These are phyloP conservation scores for Crucibulum laeve DNA, from an alignment of 768 basidiomycete species.

Conservation along the genomic window DNA sequence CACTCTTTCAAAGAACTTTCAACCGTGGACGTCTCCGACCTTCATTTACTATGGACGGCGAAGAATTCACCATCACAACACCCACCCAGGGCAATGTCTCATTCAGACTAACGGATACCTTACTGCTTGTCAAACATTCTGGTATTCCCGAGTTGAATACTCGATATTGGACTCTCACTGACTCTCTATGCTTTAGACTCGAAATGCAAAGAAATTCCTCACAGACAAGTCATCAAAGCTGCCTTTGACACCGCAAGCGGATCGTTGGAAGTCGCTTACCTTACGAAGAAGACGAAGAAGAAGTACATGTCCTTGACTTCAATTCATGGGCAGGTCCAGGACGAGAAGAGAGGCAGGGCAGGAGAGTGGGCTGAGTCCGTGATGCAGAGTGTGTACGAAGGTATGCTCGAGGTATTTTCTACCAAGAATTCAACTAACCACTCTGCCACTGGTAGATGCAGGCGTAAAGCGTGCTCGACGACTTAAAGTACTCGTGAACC, in stretches of 20 bases:
- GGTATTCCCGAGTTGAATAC: no score
- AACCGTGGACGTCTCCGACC: no score
- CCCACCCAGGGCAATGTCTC: no score
- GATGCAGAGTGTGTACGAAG: constrained; percentile 58
- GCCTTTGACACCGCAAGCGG: constrained; percentile 26
- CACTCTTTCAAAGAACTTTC: no score
- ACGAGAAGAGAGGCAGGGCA: constrained; percentile 26
- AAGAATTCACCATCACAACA: no score
- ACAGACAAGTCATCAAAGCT: constrained; percentile 53
- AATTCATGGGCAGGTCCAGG: constrained; percentile 33
- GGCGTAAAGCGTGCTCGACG: constrained; percentile 52
- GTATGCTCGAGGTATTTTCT: constrained; percentile 27
- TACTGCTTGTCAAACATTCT: no score
- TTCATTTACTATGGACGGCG: no score
- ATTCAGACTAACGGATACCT: no score
- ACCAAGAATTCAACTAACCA: neutral
- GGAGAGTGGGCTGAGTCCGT: constrained; percentile 51
- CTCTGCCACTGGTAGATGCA: constrained; percentile 17
- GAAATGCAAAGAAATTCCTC: constrained; percentile 23
- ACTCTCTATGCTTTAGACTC: neutral
- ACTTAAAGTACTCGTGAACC: constrained; percentile 75
- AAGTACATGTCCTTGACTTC: constrained; percentile 32
- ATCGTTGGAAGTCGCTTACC: constrained; percentile 44
- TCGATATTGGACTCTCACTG: neutral
- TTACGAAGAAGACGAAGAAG: constrained; percentile 41